Base-by-base conservation (phyloP, 2,329 filamentous ascomycete genomes). In the Cryphonectria japonica region DNA sequence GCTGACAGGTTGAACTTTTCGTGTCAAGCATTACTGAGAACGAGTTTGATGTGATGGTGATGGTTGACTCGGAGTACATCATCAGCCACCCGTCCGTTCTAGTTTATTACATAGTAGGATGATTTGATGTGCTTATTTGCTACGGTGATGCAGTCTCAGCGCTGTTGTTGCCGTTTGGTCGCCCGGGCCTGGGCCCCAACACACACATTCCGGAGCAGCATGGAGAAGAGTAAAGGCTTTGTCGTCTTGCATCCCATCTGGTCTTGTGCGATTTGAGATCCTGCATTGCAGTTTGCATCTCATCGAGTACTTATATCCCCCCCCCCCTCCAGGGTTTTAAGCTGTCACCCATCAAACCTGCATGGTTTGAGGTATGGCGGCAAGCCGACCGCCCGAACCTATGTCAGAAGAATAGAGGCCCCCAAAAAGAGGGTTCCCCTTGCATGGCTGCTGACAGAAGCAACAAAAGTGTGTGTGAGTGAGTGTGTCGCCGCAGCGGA, bases 311-410 rank as follows among this genome's bases (percentile, higher is more conserved):
- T 37, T 34, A 39, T 39, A 65, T 14, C 5, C 29, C 8, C 29
- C 19, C 26, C 26, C 26, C 26, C 26, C 26, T 26, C 37, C 22
- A 39, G 63, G 61, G 50, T n/a, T 50, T 50, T n/a, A 50, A 68
- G 59, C 66, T 72, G 71, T 72, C 71, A 72, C 65, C 66, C 71
- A 66, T 67, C 69, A 73, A 71, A 68, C 69, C 43, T 73, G 69
- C 71, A 73, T 72, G 46, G 32, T 39, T 61, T 54, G 29, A 69
- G 50, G 69, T 39, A 57, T 59, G 29, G n/a, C 69, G 32, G 69
- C 66, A 68, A 63, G 66, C 66, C 66, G 26, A 60, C 50, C 37
- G 57, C 59, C 41, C 66, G 39, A 26, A 43, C 50, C 57, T 60
- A 68, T 32, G 34, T 57, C n/a, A 59, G 41, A 19, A 57, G n/a